Conservation (phyloP, 2,329 filamentous ascomycete species). For the Sporothrix mexicana region DNA sequence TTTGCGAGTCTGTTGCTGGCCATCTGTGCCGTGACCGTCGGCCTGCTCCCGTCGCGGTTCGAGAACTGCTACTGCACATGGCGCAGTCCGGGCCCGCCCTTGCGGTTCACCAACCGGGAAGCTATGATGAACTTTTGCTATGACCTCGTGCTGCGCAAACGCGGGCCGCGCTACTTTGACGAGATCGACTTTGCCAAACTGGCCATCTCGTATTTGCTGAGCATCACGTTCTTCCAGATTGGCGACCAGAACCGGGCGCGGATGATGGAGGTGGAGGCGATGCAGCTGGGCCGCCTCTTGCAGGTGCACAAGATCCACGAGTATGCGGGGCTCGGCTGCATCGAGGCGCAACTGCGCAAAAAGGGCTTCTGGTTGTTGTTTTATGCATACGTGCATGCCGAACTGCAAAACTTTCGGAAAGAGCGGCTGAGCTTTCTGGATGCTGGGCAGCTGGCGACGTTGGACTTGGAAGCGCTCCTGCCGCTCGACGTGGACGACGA, state of each 20-base stretch:
- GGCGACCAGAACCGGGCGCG: constrained; percentile 46
- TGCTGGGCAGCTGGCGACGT: not conserved
- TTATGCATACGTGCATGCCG: constrained; percentile 40
- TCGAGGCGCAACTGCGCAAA: constrained; percentile 47
- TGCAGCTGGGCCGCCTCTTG: constrained; percentile 45
- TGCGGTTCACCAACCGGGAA: constrained; percentile 40
- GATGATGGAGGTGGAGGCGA: constrained; percentile 47
- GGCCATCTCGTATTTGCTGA: constrained; percentile 45
- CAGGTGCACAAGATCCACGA: constrained; percentile 44
- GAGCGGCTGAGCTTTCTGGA: constrained; percentile 24
- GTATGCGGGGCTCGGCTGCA: constrained; percentile 44
- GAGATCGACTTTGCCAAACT: constrained; percentile 46
- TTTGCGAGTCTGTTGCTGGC: constrained; percentile 41
- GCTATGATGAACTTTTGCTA: constrained; percentile 42
- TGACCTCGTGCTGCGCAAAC: constrained; percentile 39
- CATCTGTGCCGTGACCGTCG: constrained; percentile 40
- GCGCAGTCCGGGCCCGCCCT: constrained; percentile 34
- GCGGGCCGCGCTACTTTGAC: constrained; percentile 41
- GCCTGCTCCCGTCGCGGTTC: constrained; percentile 42
- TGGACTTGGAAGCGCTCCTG: not conserved
- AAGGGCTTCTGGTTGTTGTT: constrained; percentile 48
- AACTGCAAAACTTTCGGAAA: constrained; percentile 24
- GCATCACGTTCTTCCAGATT: constrained; percentile 45
- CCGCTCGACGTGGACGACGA: constrained; percentile 30
- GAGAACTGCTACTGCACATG: constrained; percentile 38